phyloP scores from a whole-genome alignment of 2,329 filamentous ascomycete species.

The Pseudocercospora pini-densiflorae region DNA sequence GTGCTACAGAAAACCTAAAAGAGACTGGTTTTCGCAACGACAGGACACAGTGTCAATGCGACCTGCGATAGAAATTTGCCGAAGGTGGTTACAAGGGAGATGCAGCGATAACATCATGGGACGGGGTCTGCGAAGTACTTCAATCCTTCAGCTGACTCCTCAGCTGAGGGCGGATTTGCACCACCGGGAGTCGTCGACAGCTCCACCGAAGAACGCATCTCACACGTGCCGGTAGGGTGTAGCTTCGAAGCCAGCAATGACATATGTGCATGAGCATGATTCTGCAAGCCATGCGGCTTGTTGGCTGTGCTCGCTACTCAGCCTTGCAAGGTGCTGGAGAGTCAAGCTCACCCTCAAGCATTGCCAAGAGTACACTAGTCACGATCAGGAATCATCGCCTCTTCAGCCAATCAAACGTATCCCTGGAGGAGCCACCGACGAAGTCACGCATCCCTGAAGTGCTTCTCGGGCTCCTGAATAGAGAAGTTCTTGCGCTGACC shows the following conservation, averaged over 20 bases:
- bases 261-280: neutral
- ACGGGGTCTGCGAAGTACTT: neutral
- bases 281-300: neutral
- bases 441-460: too few relatives aligned
- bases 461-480: neutral
- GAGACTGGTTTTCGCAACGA: too few relatives aligned
- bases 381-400: neutral
- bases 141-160: neutral
- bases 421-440: neutral
- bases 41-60: too few relatives aligned
- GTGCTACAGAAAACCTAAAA: neutral
- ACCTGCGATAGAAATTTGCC: too few relatives aligned
- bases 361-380: neutral
- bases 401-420: neutral
- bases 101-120: too few relatives aligned
- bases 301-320: neutral
- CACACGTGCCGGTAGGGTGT: neutral
- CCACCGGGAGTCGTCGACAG: neutral
- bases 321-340: neutral
- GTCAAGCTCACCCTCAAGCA: neutral
- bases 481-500: neutral
- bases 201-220: neutral
- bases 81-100: too few relatives aligned
- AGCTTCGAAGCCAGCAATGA: neutral
- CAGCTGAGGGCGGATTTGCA: neutral